Base-by-base conservation (phyloP, 2,329 filamentous ascomycete genomes). In the Periconia sp. region DNA sequence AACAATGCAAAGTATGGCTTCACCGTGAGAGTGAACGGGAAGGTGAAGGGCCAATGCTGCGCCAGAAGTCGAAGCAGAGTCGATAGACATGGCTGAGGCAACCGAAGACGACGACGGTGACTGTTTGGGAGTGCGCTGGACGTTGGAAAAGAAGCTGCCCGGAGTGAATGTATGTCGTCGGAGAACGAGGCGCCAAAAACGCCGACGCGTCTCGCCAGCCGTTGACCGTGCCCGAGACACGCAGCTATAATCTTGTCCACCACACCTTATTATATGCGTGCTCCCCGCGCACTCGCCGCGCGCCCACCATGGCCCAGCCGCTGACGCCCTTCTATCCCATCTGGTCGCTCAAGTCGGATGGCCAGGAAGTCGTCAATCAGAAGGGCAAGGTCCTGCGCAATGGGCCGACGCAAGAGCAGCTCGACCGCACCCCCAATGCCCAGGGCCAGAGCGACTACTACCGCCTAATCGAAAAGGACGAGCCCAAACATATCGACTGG, bases 401-500 rank as follows among this genome's bases (percentile, higher is more conserved):
- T 52, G 72, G 74, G 23, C 80, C 80, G 5, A 77, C 73, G 3
- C 62, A 71, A 43, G 70, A 76, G 28, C 79, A 82, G 62, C 69
- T 81, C 41, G 73, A 81, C 58, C 70, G 72, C 45, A 75, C 67
- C 26, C 77, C 78, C 16, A 75, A 82, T 54, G 70, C 70, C 18
- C 74, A 81, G 55, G 80, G 79, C 28, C 70, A 78, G 41, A 72
- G 74, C 46, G 78, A 82, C 63, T 82, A 72, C 65, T 83, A 82
- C 65, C 74, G 77, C 43, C 67, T 74, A 48, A 71, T 82, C 5
- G 69, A 70, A 9, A 61, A 68, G 8, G 74, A 79, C 32, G 78
- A 82, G 50, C 61, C 72, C 4, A 82, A 82, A 57, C 75, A 78
- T 51, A 56, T 79, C 5, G 80, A 83, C 52, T 83, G 80, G 80